Evolutionary conservation across 345 rosid genomes (phyloP).

Genomic region (Salix udensis): DNA sequence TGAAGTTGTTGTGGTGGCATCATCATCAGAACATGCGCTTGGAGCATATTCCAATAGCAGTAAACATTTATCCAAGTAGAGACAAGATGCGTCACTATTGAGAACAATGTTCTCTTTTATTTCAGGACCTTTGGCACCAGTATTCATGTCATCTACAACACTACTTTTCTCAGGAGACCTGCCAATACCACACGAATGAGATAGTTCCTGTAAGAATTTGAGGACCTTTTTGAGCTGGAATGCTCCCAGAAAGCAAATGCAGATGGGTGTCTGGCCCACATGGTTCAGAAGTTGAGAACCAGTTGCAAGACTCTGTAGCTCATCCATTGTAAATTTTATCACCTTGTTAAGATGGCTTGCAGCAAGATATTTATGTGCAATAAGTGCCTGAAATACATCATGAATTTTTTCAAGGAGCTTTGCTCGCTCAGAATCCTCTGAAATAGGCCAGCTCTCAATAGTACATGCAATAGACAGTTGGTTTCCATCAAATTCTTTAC

Average conservation of each 20-base stretch:
- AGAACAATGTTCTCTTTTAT: conserved; percentile 62
- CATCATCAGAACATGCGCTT: conserved; percentile 19
- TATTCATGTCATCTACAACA: conserved; percentile 41
- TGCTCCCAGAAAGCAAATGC: conserved; percentile 84
- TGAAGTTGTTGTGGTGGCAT: conserved; percentile 28
- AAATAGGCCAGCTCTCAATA: conserved; percentile 61
- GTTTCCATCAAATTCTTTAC: conserved; percentile 41
- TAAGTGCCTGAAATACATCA: conserved; percentile 62
- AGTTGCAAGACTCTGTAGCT: conserved; percentile 63
- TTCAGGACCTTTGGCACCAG: conserved; percentile 31
- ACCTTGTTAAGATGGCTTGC: conserved; percentile 76
- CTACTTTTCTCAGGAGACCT: conserved; percentile 58
- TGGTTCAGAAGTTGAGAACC: conserved; percentile 59
- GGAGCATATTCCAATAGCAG: conserved; percentile 36
- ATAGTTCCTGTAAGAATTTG: conserved; percentile 80
- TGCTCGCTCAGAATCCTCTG: conserved; percentile 67
- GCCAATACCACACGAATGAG: conserved; percentile 70
- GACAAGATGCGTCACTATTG: conserved; percentile 53
- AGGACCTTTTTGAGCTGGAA: conserved; percentile 72
- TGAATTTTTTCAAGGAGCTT: conserved; percentile 77
- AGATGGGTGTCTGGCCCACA: conserved; percentile 60
- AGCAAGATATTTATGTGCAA: conserved; percentile 72
- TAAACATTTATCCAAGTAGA: conserved; percentile 55
- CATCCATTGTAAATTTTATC: conserved; percentile 63
- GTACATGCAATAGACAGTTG: conserved; percentile 31